Evolutionary conservation across 495 filamentous ascomycete species (phyloP).

Genomic region (Daldinia loculata): DNA sequence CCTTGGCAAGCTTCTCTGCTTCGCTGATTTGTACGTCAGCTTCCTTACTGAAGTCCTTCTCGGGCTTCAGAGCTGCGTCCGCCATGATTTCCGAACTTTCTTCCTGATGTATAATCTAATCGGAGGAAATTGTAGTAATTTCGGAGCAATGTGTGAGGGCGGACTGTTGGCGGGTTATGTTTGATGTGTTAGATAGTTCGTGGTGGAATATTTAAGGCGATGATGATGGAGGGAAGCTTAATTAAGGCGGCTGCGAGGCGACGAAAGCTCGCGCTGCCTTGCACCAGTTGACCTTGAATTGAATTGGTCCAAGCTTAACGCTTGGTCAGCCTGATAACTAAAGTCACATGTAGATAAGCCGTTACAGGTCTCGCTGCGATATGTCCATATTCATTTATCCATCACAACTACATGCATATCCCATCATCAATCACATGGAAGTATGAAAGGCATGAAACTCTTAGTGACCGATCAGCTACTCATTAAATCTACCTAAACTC

Average conservation of each 20-base stretch:
- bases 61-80: conserved; percentile 63
- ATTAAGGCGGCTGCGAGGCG: conserved; percentile 30
- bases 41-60: conserved; percentile 86
- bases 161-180: neutral
- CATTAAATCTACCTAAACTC: too few relatives aligned
- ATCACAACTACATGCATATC: neutral
- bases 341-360: conserved; percentile 33
- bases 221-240: conserved; percentile 20
- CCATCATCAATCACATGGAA: neutral
- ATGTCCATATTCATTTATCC: neutral
- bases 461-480: too few relatives aligned
- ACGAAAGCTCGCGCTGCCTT: conserved; percentile 42
- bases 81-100: conserved; percentile 49
- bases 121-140: neutral
- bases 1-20: conserved; percentile 86
- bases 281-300: conserved; percentile 23
- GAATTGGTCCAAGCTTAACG: conserved; percentile 30
- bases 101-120: neutral
- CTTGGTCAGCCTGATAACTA: conserved; percentile 35
- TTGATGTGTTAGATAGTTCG: conserved; percentile 2
- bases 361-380: neutral
- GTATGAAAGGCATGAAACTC: too few relatives aligned
- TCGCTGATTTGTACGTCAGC: conserved; percentile 90
- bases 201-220: neutral
- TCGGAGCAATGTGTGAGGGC: neutral